These are phyloP conservation scores for Stromatinia cepivora DNA, from an alignment of 2,329 filamentous ascomycete genomes.

Conservation along the genomic window DNA sequence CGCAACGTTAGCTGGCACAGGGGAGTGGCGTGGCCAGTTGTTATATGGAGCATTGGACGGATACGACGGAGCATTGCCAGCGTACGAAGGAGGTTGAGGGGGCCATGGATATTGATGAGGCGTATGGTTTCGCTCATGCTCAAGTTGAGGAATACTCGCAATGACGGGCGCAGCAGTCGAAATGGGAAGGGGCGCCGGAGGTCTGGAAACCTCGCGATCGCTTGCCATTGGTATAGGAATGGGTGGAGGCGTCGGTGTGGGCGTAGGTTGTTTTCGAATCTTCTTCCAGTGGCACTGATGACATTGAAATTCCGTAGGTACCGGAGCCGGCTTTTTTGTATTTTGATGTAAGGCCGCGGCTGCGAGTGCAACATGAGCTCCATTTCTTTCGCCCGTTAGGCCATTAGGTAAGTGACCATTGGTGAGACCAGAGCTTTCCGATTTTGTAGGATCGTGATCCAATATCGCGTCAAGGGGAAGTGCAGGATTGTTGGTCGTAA, in stretches of 20 bases:
- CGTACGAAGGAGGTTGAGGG: conserved; percentile 45
- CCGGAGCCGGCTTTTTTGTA: conserved; percentile 26
- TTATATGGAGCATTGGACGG: conserved; percentile 44
- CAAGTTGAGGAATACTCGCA: conserved; percentile 34
- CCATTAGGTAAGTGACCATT: conserved; percentile 30
- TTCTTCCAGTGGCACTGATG: conserved; percentile 69
- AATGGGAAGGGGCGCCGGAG: conserved; percentile 31
- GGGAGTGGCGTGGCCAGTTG: conserved; percentile 54
- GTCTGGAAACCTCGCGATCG: conserved; percentile 15
- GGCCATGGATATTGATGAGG: conserved; percentile 37
- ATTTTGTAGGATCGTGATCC: conserved; percentile 3
- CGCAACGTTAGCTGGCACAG: conserved; percentile 48
- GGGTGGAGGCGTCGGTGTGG: conserved; percentile 28
- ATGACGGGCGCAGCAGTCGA: conserved; percentile 32
- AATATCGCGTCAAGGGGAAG: conserved; percentile 1
- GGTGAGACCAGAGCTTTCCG: conserved; percentile 1
- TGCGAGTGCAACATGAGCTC: conserved; percentile 38
- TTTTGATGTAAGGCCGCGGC: conserved; percentile 40
- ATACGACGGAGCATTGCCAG: conserved; percentile 43
- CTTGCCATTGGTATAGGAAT: background rate
- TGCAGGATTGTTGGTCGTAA: conserved; percentile 1
- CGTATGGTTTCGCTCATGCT: conserved; percentile 31
- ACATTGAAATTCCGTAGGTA: conserved; percentile 62
- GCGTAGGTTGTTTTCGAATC: conserved; percentile 38
- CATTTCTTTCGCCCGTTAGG: conserved; percentile 23